A percentile compares a stretch with the other conserved stretches of the same genome.
Evolutionary conservation across 2,329 filamentous ascomycete genomes (phyloP).

Genomic region (Apiospora rasikravindrae): DNA sequence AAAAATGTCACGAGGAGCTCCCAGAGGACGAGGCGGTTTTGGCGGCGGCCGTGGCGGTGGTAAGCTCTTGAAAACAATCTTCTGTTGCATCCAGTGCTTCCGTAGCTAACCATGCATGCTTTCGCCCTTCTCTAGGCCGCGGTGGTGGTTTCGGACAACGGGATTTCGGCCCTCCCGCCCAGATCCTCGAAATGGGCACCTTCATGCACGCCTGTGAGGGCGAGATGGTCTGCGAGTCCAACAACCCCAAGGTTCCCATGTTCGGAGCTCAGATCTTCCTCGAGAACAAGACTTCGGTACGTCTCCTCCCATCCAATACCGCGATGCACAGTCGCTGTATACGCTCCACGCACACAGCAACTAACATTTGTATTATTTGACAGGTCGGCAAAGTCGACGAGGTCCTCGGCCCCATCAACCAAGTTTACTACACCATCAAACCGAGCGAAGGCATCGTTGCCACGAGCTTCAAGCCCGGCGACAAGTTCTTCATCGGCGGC

Average conservation of each 20-base stretch:
- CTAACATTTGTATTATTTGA: constrained; percentile 52
- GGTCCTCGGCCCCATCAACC: constrained; percentile 95
- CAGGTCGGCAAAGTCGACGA: constrained; percentile 94
- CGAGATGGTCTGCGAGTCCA: constrained; percentile 96
- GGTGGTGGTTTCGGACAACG: constrained; percentile 41
- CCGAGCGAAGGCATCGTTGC: constrained; percentile 96
- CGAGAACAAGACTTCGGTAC: constrained; percentile 83
- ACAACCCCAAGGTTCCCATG: constrained; percentile 95
- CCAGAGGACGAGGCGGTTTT: constrained; percentile 39
- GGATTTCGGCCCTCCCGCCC: constrained; percentile 41
- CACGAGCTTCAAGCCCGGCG: constrained; percentile 90
- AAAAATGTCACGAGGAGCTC: constrained; percentile 40
- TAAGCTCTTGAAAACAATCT: constrained; percentile 27
- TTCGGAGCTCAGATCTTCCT: constrained; percentile 99
- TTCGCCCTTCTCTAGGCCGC: constrained; percentile 32
- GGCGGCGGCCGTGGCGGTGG: constrained; percentile 37
- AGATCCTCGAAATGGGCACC: constrained; percentile 77
- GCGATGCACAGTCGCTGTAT: not conserved
- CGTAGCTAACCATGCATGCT: not conserved
- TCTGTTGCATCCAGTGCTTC: not conserved
- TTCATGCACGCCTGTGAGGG: constrained; percentile 96
- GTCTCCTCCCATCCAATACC: not conserved
- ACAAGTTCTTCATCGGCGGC: constrained; percentile 94
- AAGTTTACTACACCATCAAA: constrained; percentile 98
- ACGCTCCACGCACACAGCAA: not conserved